Evolutionary conservation across 129 eudicot genomes (phyloP).

Genomic region (sunflower (Helianthus annuus)): DNA sequence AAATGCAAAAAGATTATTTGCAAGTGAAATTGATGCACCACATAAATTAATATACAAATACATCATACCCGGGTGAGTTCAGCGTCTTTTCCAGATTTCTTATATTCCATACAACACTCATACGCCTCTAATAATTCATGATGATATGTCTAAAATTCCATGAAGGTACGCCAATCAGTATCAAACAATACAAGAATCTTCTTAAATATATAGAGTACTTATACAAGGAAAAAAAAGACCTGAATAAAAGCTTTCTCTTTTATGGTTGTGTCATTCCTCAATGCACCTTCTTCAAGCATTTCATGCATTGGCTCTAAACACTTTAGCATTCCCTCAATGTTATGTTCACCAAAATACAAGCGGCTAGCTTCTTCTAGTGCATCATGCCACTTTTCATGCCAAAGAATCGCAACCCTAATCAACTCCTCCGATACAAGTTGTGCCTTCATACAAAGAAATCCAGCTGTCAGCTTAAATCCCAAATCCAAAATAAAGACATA

Average conservation of each 20-base stretch:
- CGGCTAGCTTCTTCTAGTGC: slow-evolving; percentile 99
- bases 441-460: slow-evolving; percentile 57
- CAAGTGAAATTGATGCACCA: neutral
- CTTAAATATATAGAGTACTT: neutral
- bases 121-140: slow-evolving; percentile 84
- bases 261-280: slow-evolving; percentile 66
- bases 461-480: slow-evolving; percentile 28
- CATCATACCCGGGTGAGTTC: slow-evolving; percentile 82
- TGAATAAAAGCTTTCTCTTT: slow-evolving; percentile 93
- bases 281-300: slow-evolving; percentile 93
- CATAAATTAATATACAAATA: neutral
- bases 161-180: slow-evolving; percentile 22
- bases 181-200: neutral
- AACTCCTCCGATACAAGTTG: slow-evolving; percentile 98
- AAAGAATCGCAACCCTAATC: slow-evolving; percentile 96
- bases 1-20: neutral
- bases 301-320: slow-evolving; percentile 92
- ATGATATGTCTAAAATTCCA: slow-evolving; percentile 70
- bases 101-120: slow-evolving; percentile 89
- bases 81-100: slow-evolving; percentile 86
- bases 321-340: slow-evolving; percentile 90
- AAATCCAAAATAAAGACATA: slow-evolving; percentile 9
- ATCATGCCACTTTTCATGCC: slow-evolving; percentile 99
- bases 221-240: slow-evolving; percentile 32
- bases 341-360: slow-evolving; percentile 93